Evolutionary conservation across 108 stramenopile species (phyloP).

Genomic region (Nannochloropsis gaditana): DNA sequence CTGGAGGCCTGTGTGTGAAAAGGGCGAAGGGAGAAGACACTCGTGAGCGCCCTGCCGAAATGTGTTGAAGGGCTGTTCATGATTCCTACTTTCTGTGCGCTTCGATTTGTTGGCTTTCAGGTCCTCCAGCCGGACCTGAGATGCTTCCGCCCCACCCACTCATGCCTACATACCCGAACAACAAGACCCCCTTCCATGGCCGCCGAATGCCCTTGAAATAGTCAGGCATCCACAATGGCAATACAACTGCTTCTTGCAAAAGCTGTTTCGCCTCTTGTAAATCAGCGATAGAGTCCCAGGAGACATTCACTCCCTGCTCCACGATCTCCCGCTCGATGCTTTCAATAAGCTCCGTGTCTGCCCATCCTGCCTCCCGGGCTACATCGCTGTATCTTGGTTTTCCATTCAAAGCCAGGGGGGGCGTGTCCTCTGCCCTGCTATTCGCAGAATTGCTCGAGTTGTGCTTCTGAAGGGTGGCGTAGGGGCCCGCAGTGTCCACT

Average conservation of each 20-base stretch:
- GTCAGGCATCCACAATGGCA: constrained; percentile 82
- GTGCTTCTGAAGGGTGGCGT: neutral
- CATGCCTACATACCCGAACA: constrained; percentile 66
- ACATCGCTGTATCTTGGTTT: constrained; percentile 41
- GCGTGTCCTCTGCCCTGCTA: neutral
- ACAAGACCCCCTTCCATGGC: constrained; percentile 68
- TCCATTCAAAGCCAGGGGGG: neutral
- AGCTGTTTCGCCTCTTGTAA: constrained; percentile 69
- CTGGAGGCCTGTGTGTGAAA: constrained; percentile 40
- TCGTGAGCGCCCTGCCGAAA: neutral
- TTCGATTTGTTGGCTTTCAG: neutral
- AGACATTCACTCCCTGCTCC: constrained; percentile 40
- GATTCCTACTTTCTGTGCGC: neutral
- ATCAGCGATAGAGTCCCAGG: constrained; percentile 54
- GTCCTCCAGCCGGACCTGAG: neutral
- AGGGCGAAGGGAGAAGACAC: neutral
- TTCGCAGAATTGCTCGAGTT: neutral
- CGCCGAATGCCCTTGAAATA: constrained; percentile 76
- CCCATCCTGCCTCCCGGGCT: constrained; percentile 54
- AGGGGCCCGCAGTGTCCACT: neutral
- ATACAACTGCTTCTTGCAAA: constrained; percentile 82
- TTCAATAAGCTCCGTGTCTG: constrained; percentile 49
- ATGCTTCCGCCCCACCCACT: neutral
- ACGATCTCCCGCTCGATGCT: constrained; percentile 53
- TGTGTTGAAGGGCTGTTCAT: neutral